Evolutionary conservation across 192 early-diverging fungal species (phyloP).

Genomic region (Geosiphon pyriformis): DNA sequence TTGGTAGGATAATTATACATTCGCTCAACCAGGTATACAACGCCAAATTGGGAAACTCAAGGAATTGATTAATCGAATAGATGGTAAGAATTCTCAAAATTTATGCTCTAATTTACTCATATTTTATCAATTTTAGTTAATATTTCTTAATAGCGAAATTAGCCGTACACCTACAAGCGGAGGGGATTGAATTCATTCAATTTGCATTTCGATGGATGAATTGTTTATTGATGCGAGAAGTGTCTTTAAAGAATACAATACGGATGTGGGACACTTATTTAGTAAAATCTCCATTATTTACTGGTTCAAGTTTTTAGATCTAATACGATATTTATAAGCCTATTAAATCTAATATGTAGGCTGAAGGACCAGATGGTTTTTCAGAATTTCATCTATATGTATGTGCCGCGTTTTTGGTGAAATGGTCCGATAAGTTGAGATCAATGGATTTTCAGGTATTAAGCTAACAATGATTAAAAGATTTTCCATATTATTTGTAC

Average conservation of each 20-base stretch:
- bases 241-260: conserved; percentile 79
- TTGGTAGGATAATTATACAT: conserved; percentile 89
- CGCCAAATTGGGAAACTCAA: conserved; percentile 82
- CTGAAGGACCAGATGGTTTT: conserved; percentile 85
- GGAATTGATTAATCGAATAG: conserved; percentile 88
- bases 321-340: background rate
- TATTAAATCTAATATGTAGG: conserved; percentile 33
- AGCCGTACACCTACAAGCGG: conserved; percentile 71
- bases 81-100: conserved; percentile 49
- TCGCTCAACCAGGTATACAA: conserved; percentile 94
- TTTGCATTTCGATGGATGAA: conserved; percentile 99
- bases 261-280: conserved; percentile 99
- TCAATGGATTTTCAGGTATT: conserved; percentile 85
- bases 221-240: conserved; percentile 95
- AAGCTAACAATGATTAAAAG: background rate
- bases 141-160: conserved; percentile 54
- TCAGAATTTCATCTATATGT: conserved; percentile 98
- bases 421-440: conserved; percentile 82
- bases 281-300: conserved; percentile 35
- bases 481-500: background rate
- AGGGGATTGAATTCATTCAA: conserved; percentile 96
- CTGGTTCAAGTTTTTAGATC: background rate
- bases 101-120: background rate
- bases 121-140: background rate
- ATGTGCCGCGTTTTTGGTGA: conserved; percentile 95